Evolutionary conservation across 495 filamentous ascomycete genomes (phyloP).

Genomic region (Durotheca rogersii): DNA sequence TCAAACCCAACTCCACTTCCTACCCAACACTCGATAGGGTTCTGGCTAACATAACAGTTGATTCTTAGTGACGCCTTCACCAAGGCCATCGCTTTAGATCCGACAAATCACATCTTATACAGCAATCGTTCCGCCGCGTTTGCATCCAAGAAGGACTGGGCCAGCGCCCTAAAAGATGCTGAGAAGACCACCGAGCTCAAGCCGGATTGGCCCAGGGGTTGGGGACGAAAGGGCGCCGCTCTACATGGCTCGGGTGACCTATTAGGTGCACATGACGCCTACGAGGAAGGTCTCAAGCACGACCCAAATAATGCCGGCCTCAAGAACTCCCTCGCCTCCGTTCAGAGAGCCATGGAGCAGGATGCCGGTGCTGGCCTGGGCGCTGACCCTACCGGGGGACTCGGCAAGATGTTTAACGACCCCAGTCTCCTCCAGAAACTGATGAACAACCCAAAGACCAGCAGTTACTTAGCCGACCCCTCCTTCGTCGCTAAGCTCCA

Average conservation of each 20-base stretch:
- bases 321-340: conserved; percentile 79
- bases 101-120: conserved; percentile 91
- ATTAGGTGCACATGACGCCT: conserved; percentile 80
- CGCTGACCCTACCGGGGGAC: conserved; percentile 66
- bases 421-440: conserved; percentile 87
- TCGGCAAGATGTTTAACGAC: conserved; percentile 91
- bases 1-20: conserved; percentile 7
- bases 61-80: conserved; percentile 82
- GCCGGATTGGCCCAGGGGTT: conserved; percentile 97
- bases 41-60: conserved; percentile 19
- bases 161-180: conserved; percentile 83
- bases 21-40: neutral
- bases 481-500: conserved; percentile 90
- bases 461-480: conserved; percentile 75
- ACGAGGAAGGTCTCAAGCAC: conserved; percentile 85
- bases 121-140: conserved; percentile 98
- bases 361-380: conserved; percentile 61
- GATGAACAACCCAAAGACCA: conserved; percentile 90
- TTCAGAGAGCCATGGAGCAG: conserved; percentile 83
- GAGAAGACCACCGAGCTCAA: conserved; percentile 90
- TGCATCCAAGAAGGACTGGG: conserved; percentile 83
- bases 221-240: conserved; percentile 87
- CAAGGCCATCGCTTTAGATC: conserved; percentile 85
- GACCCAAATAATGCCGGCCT: conserved; percentile 91
- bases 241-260: conserved; percentile 85